Conservation (phyloP, 108 stramenopile genomes). For the Skeletonema grethae region DNA sequence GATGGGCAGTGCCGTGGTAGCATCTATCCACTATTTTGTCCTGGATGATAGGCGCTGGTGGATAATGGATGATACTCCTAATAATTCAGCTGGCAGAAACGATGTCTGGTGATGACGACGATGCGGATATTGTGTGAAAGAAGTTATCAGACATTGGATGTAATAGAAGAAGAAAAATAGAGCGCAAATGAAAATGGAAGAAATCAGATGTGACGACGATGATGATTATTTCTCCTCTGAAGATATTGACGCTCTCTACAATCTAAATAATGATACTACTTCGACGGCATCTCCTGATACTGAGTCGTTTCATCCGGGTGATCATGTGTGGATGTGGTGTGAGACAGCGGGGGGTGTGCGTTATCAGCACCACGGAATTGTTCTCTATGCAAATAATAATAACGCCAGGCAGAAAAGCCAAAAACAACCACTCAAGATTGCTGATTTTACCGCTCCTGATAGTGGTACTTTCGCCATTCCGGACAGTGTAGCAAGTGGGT, state of each 20-base stretch:
- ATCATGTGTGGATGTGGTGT: constrained; percentile 59
- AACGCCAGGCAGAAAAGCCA: background rate
- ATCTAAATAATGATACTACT: background rate
- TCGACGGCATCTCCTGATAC: background rate
- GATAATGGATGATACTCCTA: too few relatives aligned
- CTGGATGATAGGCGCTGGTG: too few relatives aligned
- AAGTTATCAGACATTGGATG: too few relatives aligned
- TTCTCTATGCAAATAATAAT: constrained; percentile 17
- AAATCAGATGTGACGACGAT: background rate
- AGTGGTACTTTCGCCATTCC: constrained; percentile 18
- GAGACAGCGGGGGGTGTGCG: constrained; percentile 19
- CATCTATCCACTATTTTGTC: too few relatives aligned
- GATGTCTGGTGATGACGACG: too few relatives aligned
- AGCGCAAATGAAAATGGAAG: too few relatives aligned
- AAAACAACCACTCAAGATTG: constrained; percentile 20
- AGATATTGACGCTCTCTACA: background rate
- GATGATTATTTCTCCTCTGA: background rate
- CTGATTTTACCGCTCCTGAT: constrained; percentile 43
- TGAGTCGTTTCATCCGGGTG: constrained; percentile 42
- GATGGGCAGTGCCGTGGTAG: too few relatives aligned
- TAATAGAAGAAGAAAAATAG: too few relatives aligned
- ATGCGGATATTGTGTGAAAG: too few relatives aligned
- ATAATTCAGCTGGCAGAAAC: too few relatives aligned
- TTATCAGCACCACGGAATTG: constrained; percentile 60
- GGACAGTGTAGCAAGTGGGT: constrained; percentile 21